Conservation (phyloP, 169 alveolate species). For the Plasmodium knowlesi region DNA sequence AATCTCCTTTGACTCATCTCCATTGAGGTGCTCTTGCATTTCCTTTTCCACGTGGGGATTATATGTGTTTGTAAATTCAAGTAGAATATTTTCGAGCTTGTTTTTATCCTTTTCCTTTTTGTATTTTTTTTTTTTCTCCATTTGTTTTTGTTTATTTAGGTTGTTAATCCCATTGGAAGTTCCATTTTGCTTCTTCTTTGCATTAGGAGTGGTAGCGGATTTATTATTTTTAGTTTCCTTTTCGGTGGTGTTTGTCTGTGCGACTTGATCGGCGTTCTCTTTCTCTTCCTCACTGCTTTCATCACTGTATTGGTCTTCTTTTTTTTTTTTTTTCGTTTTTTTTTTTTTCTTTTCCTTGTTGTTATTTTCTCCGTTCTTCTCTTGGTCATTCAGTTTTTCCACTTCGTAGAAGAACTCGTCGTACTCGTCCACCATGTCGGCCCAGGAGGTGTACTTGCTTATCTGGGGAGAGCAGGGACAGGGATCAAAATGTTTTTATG, state of each 20-base stretch:
- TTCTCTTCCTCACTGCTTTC: conserved; percentile 29
- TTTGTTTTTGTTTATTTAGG: background rate
- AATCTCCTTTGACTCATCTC: background rate
- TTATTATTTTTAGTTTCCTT: background rate
- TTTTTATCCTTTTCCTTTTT: conserved; percentile 21
- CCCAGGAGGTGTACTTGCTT: conserved; percentile 63
- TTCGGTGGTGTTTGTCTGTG: background rate
- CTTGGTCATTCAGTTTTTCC: conserved; percentile 24
- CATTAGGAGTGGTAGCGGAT: background rate
- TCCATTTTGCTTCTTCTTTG: background rate
- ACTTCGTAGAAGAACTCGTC: conserved; percentile 67
- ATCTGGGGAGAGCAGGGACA: background rate
- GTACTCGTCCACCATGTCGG: conserved; percentile 46
- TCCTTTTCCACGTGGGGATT: background rate
- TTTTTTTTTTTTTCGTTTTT: conserved; percentile 2
- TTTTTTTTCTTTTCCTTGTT: conserved; percentile 32
- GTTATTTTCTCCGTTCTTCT: background rate
- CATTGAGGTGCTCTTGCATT: background rate
- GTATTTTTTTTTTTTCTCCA: background rate
- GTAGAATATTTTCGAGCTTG: conserved; percentile 20
- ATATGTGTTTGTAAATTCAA: conserved; percentile 20
- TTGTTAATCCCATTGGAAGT: background rate
- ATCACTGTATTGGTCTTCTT: background rate
- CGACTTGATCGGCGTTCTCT: background rate
- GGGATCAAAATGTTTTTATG: background rate